phyloP scores from a whole-genome alignment of 1,139 yeast species.

The Suhomyces wounanorum region DNA sequence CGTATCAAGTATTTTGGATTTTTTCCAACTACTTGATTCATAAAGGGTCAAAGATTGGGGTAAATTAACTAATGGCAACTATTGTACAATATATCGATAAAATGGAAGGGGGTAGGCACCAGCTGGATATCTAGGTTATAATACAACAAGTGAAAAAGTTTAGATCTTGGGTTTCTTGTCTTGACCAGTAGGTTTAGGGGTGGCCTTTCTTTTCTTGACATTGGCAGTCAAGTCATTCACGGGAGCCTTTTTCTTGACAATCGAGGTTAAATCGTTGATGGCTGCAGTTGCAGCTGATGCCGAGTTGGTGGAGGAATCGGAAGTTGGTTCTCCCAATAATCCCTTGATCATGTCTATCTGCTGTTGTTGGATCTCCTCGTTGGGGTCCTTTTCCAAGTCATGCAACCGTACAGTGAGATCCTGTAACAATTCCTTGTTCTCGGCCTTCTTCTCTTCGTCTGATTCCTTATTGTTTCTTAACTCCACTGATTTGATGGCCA shows the following conservation, averaged over 20 bases:
- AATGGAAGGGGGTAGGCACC: neutral
- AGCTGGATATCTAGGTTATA: neutral
- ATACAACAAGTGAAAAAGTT: neutral
- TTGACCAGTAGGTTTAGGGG: slow-evolving; percentile 3
- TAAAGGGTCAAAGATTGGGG: neutral
- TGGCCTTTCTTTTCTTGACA: slow-evolving; percentile 16
- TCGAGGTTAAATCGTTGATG: slow-evolving; percentile 39
- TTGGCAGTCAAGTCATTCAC: slow-evolving; percentile 11
- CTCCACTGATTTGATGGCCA: slow-evolving; percentile 64
- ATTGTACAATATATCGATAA: neutral
- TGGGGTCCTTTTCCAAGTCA: slow-evolving; percentile 57
- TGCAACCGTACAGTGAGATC: slow-evolving; percentile 54
- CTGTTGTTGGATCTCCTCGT: slow-evolving; percentile 52
- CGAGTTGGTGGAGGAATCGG: slow-evolving; percentile 8
- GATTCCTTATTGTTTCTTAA: slow-evolving; percentile 33
- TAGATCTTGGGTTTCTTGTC: slow-evolving; percentile 9
- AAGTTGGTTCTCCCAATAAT: slow-evolving; percentile 54
- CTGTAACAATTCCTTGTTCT: slow-evolving; percentile 52
- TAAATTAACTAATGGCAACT: neutral
- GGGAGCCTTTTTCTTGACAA: slow-evolving; percentile 34
- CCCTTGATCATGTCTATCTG: slow-evolving; percentile 64
- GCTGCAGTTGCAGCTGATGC: slow-evolving; percentile 18
- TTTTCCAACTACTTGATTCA: neutral
- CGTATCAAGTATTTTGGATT: no score
- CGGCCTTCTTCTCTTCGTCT: slow-evolving; percentile 36